Conservation (phyloP, 306 rosid species). For the Vicia faba region DNA sequence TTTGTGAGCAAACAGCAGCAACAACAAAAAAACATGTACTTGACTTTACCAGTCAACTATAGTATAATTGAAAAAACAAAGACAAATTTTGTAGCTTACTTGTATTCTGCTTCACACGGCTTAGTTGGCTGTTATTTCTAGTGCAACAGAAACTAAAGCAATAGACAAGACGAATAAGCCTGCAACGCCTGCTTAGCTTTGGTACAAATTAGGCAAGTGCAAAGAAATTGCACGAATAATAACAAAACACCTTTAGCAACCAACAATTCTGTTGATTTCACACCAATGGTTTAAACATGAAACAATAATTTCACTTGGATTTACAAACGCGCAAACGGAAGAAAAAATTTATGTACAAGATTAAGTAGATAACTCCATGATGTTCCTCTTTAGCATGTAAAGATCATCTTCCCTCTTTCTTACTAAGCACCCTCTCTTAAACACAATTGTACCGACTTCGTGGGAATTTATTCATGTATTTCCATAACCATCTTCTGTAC, state of each 20-base stretch:
- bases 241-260: constrained; percentile 22
- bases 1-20: too few relatives aligned
- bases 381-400: constrained; percentile 40
- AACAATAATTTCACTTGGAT: constrained; percentile 40
- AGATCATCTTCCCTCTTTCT: constrained; percentile 37
- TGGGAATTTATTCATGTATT: constrained; percentile 47
- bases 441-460: constrained; percentile 51
- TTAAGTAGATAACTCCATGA: constrained; percentile 24
- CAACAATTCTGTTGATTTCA: constrained; percentile 30
- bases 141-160: not conserved
- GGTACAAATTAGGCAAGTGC: constrained; percentile 24
- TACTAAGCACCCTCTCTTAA: constrained; percentile 50
- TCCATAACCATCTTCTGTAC: constrained; percentile 45
- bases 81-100: not conserved
- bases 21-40: too few relatives aligned
- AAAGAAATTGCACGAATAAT: constrained; percentile 2
- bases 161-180: not conserved
- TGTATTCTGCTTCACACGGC: not conserved
- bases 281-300: constrained; percentile 35
- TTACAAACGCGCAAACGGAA: constrained; percentile 24
- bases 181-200: not conserved
- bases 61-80: not conserved
- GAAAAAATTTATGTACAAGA: constrained; percentile 40
- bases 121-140: not conserved
- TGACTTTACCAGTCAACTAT: too few relatives aligned